Evolutionary conservation across 2,329 filamentous ascomycete genomes (phyloP).

Genomic region (Westerdykella sp.): DNA sequence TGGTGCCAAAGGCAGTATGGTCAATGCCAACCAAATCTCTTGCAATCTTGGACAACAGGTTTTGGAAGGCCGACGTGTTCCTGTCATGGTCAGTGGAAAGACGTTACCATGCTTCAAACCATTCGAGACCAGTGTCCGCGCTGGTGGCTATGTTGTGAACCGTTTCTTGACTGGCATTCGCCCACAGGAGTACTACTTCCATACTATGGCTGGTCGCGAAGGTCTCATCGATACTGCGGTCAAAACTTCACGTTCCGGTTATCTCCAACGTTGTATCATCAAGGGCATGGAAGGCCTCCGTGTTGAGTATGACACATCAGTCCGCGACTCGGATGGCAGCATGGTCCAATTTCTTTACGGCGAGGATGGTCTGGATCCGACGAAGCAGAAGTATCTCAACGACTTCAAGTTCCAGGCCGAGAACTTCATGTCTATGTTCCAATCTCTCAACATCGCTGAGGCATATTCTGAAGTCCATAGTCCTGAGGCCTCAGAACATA

Average conservation of each 20-base stretch:
- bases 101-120: conserved; percentile 89
- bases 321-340: conserved; percentile 87
- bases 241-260: conserved; percentile 95
- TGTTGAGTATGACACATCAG: conserved; percentile 88
- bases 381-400: conserved; percentile 84
- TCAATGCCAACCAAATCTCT: conserved; percentile 96
- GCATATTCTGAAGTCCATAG: conserved; percentile 52
- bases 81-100: conserved; percentile 96
- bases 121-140: conserved; percentile 81
- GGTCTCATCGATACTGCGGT: conserved; percentile 98
- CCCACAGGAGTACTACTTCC: conserved; percentile 98
- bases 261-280: conserved; percentile 92
- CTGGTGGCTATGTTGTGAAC: conserved; percentile 88
- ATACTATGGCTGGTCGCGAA: conserved; percentile 98
- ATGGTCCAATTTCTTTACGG: conserved; percentile 95
- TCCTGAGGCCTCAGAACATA: conserved; percentile 58
- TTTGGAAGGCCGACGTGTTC: conserved; percentile 88
- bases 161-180: conserved; percentile 97
- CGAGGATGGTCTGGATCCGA: conserved; percentile 90
- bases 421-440: conserved; percentile 75
- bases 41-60: conserved; percentile 97
- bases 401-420: conserved; percentile 87
- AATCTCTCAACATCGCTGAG: conserved; percentile 64
- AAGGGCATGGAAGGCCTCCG: conserved; percentile 96
- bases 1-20: conserved; percentile 84